These are phyloP conservation scores for Tylopilus sp. DNA, from an alignment of 1,284 basidiomycete genomes.

Conservation along the genomic window DNA sequence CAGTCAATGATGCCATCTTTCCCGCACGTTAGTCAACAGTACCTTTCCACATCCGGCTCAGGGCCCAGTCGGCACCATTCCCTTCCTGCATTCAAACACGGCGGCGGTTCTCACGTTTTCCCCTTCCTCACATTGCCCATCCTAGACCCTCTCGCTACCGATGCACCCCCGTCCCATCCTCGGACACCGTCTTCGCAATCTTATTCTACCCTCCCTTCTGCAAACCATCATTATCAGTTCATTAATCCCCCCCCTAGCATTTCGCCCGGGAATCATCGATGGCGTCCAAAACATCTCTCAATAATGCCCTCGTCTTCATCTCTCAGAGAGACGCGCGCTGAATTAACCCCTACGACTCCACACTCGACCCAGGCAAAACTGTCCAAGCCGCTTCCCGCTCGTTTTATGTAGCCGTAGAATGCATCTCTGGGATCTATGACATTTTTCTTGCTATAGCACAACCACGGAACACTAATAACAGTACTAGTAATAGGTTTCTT, in stretches of 20 bases:
- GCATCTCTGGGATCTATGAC: slow-evolving; percentile 1
- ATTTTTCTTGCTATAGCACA: background rate
- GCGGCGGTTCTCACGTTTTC: background rate
- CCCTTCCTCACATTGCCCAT: slow-evolving; percentile 4
- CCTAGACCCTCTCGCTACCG: background rate
- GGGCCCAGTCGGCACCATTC: slow-evolving; percentile 22
- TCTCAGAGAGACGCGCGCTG: slow-evolving; percentile 3
- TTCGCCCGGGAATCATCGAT: background rate
- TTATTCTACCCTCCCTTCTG: slow-evolving; percentile 1
- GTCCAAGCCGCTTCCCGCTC: slow-evolving; percentile 20
- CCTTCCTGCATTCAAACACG: slow-evolving; percentile 21
- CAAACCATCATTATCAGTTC: background rate
- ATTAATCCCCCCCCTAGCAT: background rate
- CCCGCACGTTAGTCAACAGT: background rate
- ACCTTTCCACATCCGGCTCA: background rate
- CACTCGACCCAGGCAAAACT: slow-evolving; percentile 12
- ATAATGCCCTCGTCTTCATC: slow-evolving; percentile 13
- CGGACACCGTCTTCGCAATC: slow-evolving; percentile 11
- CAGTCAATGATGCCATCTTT: slow-evolving; percentile 14
- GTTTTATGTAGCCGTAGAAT: slow-evolving; percentile 21
- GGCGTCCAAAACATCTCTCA: slow-evolving; percentile 21
- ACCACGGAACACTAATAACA: background rate
- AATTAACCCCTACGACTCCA: background rate
- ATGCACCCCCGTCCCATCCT: background rate
- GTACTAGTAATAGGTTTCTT: background rate